Evolutionary conservation across 495 filamentous ascomycete genomes (phyloP).

Genomic region (Tuber brumale): DNA sequence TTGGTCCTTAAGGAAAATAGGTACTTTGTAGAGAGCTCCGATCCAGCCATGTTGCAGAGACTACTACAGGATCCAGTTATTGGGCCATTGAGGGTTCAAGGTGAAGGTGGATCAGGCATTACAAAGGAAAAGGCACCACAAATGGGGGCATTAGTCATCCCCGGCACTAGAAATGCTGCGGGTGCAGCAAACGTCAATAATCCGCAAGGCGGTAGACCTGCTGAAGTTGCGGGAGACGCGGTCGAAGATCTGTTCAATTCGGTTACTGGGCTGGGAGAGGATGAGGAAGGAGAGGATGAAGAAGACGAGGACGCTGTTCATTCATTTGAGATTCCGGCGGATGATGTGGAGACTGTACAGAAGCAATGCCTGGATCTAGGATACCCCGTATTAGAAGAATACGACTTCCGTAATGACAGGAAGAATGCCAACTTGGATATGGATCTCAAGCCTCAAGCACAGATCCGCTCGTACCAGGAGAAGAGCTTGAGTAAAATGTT

Average conservation of each 20-base stretch:
- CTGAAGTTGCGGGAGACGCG: conserved; percentile 40
- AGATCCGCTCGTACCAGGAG: conserved; percentile 90
- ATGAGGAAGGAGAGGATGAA: conserved; percentile 83
- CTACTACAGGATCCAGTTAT: conserved; percentile 70
- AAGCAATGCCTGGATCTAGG: conserved; percentile 81
- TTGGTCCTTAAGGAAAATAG: conserved; percentile 88
- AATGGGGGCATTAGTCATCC: conserved; percentile 85
- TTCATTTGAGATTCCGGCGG: conserved; percentile 81
- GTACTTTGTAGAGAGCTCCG: conserved; percentile 87
- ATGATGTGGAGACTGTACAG: conserved; percentile 74
- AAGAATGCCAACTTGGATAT: conserved; percentile 87
- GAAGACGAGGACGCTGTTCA: conserved; percentile 84
- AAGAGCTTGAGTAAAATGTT: conserved; percentile 99
- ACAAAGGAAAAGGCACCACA: conserved; percentile 75
- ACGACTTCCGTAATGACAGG: conserved; percentile 93
- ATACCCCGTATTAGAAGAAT: conserved; percentile 87
- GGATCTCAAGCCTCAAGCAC: conserved; percentile 73
- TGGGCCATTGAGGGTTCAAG: conserved; percentile 55
- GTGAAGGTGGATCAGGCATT: conserved; percentile 56
- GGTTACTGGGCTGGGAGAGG: conserved; percentile 49
- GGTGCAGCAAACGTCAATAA: conserved; percentile 61
- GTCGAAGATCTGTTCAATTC: conserved; percentile 58
- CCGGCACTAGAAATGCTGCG: conserved; percentile 87
- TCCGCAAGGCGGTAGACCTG: conserved; percentile 45
- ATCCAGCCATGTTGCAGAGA: conserved; percentile 74